Conservation (phyloP, 345 rosid species). For the Schrenkiella parvula region DNA sequence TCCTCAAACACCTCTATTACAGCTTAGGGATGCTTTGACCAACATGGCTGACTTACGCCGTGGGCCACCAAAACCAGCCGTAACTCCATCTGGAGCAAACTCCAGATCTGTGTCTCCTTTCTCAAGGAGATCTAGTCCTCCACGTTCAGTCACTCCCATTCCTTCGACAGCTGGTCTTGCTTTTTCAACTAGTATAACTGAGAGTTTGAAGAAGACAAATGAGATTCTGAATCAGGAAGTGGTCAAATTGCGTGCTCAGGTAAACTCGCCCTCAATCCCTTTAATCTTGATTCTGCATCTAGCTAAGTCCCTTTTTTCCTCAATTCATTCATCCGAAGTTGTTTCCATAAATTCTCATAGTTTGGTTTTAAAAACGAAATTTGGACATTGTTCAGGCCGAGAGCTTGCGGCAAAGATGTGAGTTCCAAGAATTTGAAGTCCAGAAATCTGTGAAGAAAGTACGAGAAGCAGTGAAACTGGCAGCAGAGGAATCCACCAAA, state of each 20-base stretch:
- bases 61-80: constrained; percentile 61
- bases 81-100: constrained; percentile 70
- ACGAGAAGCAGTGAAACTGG: constrained; percentile 72
- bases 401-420: constrained; percentile 67
- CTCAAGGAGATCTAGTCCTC: constrained; percentile 92
- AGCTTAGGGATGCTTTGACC: constrained; percentile 74
- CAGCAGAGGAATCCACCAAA: constrained; percentile 79
- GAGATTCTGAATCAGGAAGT: constrained; percentile 91
- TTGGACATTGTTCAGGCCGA: constrained; percentile 55
- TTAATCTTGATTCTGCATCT: neutral
- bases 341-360: neutral
- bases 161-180: constrained; percentile 78
- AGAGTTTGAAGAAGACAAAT: constrained; percentile 93
- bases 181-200: constrained; percentile 69
- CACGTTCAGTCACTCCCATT: constrained; percentile 91
- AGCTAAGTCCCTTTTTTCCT: neutral
- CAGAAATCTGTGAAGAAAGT: constrained; percentile 70
- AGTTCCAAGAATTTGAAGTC: constrained; percentile 82
- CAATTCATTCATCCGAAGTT: neutral
- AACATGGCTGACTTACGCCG: constrained; percentile 60
- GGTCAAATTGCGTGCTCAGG: constrained; percentile 85
- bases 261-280: constrained; percentile 21
- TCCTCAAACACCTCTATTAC: constrained; percentile 69
- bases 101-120: constrained; percentile 97
- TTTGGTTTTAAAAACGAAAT: neutral